Evolutionary conservation across 2,329 filamentous ascomycete genomes (phyloP).

Genomic region (Metarhizium anisopliae): DNA sequence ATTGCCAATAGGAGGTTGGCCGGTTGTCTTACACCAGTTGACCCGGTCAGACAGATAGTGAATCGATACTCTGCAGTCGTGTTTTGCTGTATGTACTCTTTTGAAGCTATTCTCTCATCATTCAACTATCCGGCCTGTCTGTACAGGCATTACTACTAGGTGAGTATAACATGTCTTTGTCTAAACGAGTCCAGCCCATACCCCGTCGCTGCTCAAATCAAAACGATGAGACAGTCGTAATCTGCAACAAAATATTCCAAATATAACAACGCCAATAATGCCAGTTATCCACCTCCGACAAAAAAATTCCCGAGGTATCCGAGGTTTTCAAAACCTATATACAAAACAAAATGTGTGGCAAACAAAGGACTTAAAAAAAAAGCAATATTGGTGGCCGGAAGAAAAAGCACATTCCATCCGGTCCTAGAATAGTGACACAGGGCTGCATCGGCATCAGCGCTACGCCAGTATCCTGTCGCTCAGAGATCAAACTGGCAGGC

Average conservation of each 20-base stretch:
- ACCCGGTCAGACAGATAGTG: not conserved
- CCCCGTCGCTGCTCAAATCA: slow-evolving; percentile 2
- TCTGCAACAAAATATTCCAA: not conserved
- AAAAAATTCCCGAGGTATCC: slow-evolving; percentile 14
- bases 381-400: not conserved
- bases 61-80: not conserved
- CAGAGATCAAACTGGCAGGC: not conserved
- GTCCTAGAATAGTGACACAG: not conserved
- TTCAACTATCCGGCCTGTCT: not conserved
- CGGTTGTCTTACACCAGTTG: not conserved
- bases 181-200: not conserved
- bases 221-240: not conserved
- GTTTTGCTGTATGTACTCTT: not conserved
- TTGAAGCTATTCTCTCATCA: not conserved
- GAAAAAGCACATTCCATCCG: slow-evolving; percentile 3
- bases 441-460: not conserved
- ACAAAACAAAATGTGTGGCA: slow-evolving; percentile 11
- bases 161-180: slow-evolving; percentile 2
- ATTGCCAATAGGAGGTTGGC: not conserved
- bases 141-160: not conserved
- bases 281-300: slow-evolving; percentile 12
- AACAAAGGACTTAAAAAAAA: not conserved
- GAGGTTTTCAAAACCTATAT: slow-evolving; percentile 15
- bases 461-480: not conserved
- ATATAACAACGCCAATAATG: slow-evolving; percentile 19